Percentiles rank a stretch among this genome's conserved stretches.
These are phyloP conservation scores for Mastigamoeba balamuthi DNA, from an alignment of 78 protist species.

Conservation along the genomic window DNA sequence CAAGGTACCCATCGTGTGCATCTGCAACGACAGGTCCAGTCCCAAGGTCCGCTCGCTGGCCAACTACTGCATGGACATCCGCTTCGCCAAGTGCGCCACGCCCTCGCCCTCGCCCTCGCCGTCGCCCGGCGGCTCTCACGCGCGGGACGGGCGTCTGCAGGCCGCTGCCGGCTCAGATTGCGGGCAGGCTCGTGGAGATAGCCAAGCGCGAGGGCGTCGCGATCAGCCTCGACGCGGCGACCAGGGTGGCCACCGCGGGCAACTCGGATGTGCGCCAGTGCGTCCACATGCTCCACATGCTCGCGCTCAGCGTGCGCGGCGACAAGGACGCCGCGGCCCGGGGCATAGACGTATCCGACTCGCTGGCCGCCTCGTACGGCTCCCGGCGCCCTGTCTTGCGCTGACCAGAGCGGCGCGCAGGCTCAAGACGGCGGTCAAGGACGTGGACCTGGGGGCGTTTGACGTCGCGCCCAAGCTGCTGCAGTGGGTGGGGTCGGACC, in stretches of 20 bases:
- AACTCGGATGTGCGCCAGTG: neutral
- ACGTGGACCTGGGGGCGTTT: conserved; percentile 24
- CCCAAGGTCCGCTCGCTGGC: conserved; percentile 58
- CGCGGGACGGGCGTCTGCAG: conserved; percentile 3
- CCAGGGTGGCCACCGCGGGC: neutral
- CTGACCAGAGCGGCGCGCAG: too few species aligned
- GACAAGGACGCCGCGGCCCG: neutral
- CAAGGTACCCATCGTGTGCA: conserved; percentile 88
- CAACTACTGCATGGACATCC: conserved; percentile 63
- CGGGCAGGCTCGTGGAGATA: conserved; percentile 8
- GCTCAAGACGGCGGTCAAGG: conserved; percentile 4
- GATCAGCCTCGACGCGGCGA: neutral
- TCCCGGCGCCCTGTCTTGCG: too few species aligned
- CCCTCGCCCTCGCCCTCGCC: too few species aligned
- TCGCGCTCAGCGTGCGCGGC: neutral
- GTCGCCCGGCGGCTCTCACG: neutral
- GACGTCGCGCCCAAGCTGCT: conserved; percentile 1
- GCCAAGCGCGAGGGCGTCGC: conserved; percentile 16
- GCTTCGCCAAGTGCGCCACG: conserved; percentile 42
- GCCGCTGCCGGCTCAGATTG: too few species aligned
- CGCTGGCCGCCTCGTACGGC: too few species aligned
- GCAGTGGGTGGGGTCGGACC: neutral
- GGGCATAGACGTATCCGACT: neutral
- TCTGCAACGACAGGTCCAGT: conserved; percentile 81
- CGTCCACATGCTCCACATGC: too few species aligned